Conservation (phyloP, 2,329 filamentous ascomycete genomes). For the Talaromyces albobiverticillius region DNA sequence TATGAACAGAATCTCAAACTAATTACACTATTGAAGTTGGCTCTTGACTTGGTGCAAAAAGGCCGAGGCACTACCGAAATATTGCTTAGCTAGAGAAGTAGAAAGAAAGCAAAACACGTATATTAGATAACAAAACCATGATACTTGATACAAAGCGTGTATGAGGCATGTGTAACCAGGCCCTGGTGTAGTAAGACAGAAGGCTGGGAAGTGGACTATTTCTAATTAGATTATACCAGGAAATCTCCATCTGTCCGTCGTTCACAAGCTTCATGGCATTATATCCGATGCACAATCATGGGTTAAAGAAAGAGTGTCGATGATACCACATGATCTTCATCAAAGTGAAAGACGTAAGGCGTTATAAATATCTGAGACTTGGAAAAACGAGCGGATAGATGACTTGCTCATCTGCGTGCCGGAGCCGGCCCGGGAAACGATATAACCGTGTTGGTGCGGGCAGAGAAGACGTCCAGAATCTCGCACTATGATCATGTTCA, state of each 20-base stretch:
- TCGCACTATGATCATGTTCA: conserved; percentile 4
- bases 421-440: conserved; percentile 9
- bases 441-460: conserved; percentile 1
- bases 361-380: background rate
- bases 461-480: background rate
- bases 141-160: background rate
- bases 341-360: conserved; percentile 5
- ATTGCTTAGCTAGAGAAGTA: too few species aligned
- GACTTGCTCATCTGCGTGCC: conserved; percentile 10
- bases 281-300: background rate
- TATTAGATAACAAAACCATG: conserved; percentile 4
- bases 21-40: too few species aligned
- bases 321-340: background rate
- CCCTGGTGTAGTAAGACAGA: too few species aligned
- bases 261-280: background rate
- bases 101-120: background rate
- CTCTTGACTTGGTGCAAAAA: too few species aligned
- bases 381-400: conserved; percentile 13
- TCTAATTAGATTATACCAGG: background rate
- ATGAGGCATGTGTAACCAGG: conserved; percentile 1
- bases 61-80: too few species aligned
- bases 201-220: too few species aligned
- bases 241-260: background rate
- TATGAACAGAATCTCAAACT: too few species aligned
- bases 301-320: background rate